phyloP scores from a whole-genome alignment of 2,329 filamentous ascomycete genomes.

The Fusarium mangiferae region DNA sequence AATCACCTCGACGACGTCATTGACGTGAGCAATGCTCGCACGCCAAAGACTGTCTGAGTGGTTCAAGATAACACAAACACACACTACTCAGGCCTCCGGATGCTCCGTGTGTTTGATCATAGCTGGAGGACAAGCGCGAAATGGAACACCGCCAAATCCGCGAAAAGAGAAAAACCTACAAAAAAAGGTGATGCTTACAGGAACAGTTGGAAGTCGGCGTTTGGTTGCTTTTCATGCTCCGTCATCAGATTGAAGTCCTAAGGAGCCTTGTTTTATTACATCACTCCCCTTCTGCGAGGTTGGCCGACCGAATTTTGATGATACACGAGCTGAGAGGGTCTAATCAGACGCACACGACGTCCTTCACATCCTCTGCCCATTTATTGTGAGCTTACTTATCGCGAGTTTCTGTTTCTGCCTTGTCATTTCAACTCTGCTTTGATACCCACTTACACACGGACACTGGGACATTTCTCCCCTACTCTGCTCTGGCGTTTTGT shows the following conservation, averaged over 20 bases:
- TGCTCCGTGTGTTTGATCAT: constrained; percentile 37
- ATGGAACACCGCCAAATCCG: constrained; percentile 34
- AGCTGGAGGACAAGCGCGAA: constrained; percentile 39
- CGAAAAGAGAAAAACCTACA: constrained; percentile 38
- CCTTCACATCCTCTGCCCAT: constrained; percentile 46
- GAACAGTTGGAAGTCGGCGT: constrained; percentile 44
- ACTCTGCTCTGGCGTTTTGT: constrained; percentile 41
- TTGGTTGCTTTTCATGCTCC: constrained; percentile 53
- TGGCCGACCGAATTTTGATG: constrained; percentile 60
- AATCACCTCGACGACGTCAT: constrained; percentile 97
- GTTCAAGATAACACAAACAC: constrained; percentile 19
- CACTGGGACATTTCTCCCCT: constrained; percentile 29
- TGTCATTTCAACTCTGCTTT: constrained; percentile 39
- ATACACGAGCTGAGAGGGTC: constrained; percentile 55
- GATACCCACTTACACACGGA: constrained; percentile 37
- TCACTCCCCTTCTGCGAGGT: constrained; percentile 63
- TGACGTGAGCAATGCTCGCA: constrained; percentile 78
- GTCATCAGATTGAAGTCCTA: constrained; percentile 63
- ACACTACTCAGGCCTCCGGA: constrained; percentile 35
- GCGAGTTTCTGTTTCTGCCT: constrained; percentile 33
- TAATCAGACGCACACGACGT: constrained; percentile 43
- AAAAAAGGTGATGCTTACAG: constrained; percentile 38
- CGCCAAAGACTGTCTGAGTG: constrained; percentile 66
- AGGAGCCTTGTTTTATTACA: constrained; percentile 54
- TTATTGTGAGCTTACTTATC: constrained; percentile 36